phyloP scores from a whole-genome alignment of 2,329 filamentous ascomycete genomes.

The Arthrobotrys iridis region DNA sequence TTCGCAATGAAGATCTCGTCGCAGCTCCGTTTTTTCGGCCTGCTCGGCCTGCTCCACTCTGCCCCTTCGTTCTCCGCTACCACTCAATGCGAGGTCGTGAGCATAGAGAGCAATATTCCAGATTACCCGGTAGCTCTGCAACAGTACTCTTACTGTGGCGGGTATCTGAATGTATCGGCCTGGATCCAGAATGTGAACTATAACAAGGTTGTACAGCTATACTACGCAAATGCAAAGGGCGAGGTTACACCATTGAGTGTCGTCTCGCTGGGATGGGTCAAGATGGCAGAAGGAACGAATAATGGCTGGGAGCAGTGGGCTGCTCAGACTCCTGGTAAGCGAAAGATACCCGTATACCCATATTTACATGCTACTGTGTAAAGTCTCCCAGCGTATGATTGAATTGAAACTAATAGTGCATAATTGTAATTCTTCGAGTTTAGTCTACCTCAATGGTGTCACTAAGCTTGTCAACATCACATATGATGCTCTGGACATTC shows the following conservation, averaged over 20 bases:
- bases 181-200: slow-evolving; percentile 51
- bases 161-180: slow-evolving; percentile 42
- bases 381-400: no score
- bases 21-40: slow-evolving; percentile 39
- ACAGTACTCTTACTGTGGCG: slow-evolving; percentile 48
- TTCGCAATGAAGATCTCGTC: slow-evolving; percentile 43
- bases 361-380: background rate
- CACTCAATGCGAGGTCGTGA: slow-evolving; percentile 26
- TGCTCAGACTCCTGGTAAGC: slow-evolving; percentile 43
- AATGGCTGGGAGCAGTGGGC: slow-evolving; percentile 51
- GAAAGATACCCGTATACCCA: background rate
- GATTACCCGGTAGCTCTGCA: slow-evolving; percentile 47
- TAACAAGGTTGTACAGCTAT: slow-evolving; percentile 48
- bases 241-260: slow-evolving; percentile 35
- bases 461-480: slow-evolving; percentile 49
- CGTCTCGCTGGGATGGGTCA: slow-evolving; percentile 43
- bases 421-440: background rate
- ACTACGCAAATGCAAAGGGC: slow-evolving; percentile 39
- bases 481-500: slow-evolving; percentile 43
- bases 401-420: slow-evolving; percentile 2
- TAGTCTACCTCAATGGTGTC: slow-evolving; percentile 42
- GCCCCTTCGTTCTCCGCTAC: slow-evolving; percentile 22
- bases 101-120: slow-evolving; percentile 30
- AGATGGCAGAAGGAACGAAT: slow-evolving; percentile 45
- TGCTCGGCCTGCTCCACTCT: slow-evolving; percentile 27